A percentile compares a stretch with the other conserved stretches of the same genome.
Evolutionary conservation across 2,329 filamentous ascomycete genomes (phyloP).

Genomic region (Knufia fluminis): DNA sequence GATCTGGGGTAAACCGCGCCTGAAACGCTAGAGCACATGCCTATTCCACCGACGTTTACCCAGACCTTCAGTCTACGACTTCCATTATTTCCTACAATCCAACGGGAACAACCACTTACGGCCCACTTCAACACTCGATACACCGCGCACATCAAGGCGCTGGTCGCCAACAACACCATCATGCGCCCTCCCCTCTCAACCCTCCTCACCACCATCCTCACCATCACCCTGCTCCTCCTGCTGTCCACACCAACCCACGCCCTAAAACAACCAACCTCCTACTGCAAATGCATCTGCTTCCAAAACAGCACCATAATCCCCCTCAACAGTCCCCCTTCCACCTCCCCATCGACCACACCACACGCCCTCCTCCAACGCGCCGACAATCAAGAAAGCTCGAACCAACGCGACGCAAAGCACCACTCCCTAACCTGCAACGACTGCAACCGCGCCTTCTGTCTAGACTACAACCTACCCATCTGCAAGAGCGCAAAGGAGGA

Average conservation of each 20-base stretch:
- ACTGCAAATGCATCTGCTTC: conserved; percentile 65
- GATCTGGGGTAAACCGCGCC: too few species aligned
- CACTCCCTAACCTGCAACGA: conserved; percentile 50
- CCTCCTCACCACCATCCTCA: conserved; percentile 9
- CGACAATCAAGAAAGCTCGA: conserved; percentile 15
- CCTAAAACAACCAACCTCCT: conserved; percentile 42
- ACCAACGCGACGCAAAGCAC: conserved; percentile 7
- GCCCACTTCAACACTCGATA: too few species aligned
- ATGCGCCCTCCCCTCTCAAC: neutral
- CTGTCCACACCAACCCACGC: too few species aligned
- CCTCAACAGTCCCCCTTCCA: conserved; percentile 39
- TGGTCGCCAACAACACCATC: too few species aligned
- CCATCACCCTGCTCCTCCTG: conserved; percentile 3
- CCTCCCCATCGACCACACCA: conserved; percentile 11
- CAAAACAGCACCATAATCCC: conserved; percentile 60
- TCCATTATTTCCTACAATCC: too few species aligned
- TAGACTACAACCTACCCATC: conserved; percentile 51
- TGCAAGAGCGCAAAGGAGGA: conserved; percentile 55
- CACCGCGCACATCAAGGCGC: too few species aligned
- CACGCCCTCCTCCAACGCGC: conserved; percentile 12
- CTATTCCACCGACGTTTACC: neutral
- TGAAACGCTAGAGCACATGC: too few species aligned
- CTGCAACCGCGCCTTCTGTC: conserved; percentile 59
- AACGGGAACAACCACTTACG: too few species aligned
- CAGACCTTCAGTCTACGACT: too few species aligned